Evolutionary conservation across 441 rosid genomes (phyloP), one percentile per base, ranked within the genome.

Genomic region (Arabidopsis hybrid): DNA sequence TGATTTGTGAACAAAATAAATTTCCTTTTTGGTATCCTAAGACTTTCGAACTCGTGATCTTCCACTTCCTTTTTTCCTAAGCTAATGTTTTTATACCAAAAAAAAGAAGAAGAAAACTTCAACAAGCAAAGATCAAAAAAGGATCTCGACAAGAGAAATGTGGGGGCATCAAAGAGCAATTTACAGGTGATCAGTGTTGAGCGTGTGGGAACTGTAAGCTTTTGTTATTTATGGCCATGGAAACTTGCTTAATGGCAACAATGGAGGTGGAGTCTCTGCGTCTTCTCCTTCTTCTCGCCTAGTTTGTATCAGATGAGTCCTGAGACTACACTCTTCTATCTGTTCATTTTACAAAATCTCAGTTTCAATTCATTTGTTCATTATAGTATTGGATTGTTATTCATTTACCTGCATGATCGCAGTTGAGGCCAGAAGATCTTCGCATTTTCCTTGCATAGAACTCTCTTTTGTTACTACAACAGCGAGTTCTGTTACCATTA

Each of bases 271-370:
- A 43, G 32, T 55, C 51, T 49, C 67, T 32, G 47, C 32, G 38
- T 66, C 63, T 42, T 67, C 70, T 51, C n/a, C 57, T 51, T 60
- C 78, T 38, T 63, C 71, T 76, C 60, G 80, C 75, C 82, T 83
- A 74, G 58, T 84, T 83, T 90, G 97, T 61, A 89, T 79, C 42
- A 86, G 81, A 80, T 92, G 95, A 58, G 89, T 79, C 81, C 78
- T 82, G n/a, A 88, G 84, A 73, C 93, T 90, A 87, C 71, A 75
- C 68, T 92, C 96, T 64, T 86, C 85, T 56, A 83, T 85, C 97
- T 90, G 92, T 45, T 79, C 35, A 68, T 6, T 32, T 29, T 12
- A 26, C 34, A 77, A 61, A 60, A 50, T 53, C 66, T 75, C 59
- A 36, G 60, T 56, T 47, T 34, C 42, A 31, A 51, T 43, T 69